Evolutionary conservation across 2,329 filamentous ascomycete genomes (phyloP).

Genomic region (Fusarium pseudoanthophilum): DNA sequence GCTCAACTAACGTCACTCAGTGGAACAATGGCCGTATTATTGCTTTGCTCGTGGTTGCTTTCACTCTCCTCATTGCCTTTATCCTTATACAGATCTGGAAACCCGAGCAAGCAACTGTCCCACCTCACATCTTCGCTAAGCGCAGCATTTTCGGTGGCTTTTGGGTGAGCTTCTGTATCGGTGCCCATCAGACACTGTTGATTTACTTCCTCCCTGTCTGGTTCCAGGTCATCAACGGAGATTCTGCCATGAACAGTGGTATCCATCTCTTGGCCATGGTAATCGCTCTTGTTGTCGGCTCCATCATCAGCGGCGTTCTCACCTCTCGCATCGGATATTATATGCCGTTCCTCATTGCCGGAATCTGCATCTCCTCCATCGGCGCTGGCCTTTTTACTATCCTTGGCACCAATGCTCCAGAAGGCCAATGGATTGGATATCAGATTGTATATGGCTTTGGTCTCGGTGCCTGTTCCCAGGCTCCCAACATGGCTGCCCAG

Average conservation of each 20-base stretch:
- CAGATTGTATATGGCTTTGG: conserved; percentile 56
- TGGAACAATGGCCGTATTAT: conserved; percentile 2
- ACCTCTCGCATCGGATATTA: conserved; percentile 54
- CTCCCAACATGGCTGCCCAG: conserved; percentile 58
- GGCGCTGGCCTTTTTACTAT: conserved; percentile 58
- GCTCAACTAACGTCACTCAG: not conserved
- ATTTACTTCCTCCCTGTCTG: conserved; percentile 61
- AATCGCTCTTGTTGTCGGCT: conserved; percentile 44
- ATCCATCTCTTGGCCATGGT: conserved; percentile 46
- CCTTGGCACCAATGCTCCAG: conserved; percentile 32
- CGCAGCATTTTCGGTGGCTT: conserved; percentile 53
- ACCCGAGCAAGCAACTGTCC: conserved; percentile 53
- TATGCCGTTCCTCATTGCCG: conserved; percentile 52
- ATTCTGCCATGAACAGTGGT: conserved; percentile 45
- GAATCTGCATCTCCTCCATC: conserved; percentile 47
- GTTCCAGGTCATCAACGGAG: conserved; percentile 59
- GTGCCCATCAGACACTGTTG: conserved; percentile 44
- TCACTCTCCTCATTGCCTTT: conserved; percentile 55
- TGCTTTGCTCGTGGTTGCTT: conserved; percentile 53
- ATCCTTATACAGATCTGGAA: conserved; percentile 50
- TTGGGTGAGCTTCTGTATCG: conserved; percentile 41
- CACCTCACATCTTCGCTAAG: conserved; percentile 55
- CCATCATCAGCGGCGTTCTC: conserved; percentile 43
- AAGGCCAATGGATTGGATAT: conserved; percentile 46
- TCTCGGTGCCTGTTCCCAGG: conserved; percentile 57